Base-by-base conservation (phyloP, 1,284 basidiomycete genomes). In the Cronartium quercuum region DNA sequence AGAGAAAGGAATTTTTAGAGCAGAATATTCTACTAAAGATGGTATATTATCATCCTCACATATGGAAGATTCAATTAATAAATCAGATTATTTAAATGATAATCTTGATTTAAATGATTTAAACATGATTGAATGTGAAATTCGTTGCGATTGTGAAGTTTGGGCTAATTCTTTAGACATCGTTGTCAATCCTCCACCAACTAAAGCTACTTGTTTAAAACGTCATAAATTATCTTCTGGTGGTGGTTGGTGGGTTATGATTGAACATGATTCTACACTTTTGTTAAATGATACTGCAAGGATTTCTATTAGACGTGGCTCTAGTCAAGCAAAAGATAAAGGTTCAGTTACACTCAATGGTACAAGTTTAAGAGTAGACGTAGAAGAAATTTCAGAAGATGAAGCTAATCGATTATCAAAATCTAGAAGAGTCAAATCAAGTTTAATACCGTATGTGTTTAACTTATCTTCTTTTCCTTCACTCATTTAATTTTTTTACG, bases 161-260 rank as follows among this genome's bases (percentile, higher is more conserved):
- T 99, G 96, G 96, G 88, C 90, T 0, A 84, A 85, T 2, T 91
- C 89, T 10, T 83, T 98, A 74, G 91, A 96, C 78, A 88, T 98
- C 62, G 89, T 96, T 18, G 88, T 98, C 64, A 94, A 98, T 81
- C 96, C 96, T 0, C 94, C 95, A 2, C 95, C 94, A 21, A 88
- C 90, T 78, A 85, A 87, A 4, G 89, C 95, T 47, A 88, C 89
- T 0, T 93, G 91, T 76, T 85, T 98, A 21, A 87, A 90, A 10
- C 86, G 96, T 41, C 95, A 98, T 82, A 87, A 90, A 21, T 85
- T 98, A 10, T 93, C 92, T 10, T 89, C 90, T 55, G 95, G 94
- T 2, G 94, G 96, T 7, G 95, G 95, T 0, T 83, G 97, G n/a
- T 99, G 96, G 96, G 83, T 98, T 29, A 95, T 92, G 0, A 86